Base-by-base conservation (phyloP, 2,329 filamentous ascomycete species). In the Pseudogymnoascus sp. region DNA sequence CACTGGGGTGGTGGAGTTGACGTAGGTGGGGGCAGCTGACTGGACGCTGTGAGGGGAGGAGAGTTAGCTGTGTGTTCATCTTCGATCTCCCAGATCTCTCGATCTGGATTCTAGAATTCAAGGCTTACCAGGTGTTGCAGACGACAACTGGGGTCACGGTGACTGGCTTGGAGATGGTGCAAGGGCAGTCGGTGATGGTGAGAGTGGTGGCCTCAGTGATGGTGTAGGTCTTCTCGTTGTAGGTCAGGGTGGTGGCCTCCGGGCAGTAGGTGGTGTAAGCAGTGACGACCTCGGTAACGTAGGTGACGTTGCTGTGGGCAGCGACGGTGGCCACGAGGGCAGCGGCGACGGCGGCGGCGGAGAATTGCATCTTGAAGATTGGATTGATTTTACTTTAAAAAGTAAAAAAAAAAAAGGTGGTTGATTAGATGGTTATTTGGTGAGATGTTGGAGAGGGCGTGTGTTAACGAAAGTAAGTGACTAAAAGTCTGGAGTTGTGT, bases 141-240 rank as follows among this genome's bases (percentile, higher is more conserved):
- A 77, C 69, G 53, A 84, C 81, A 53, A 77, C 74, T 66, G 79
- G 78, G 73, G 78, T 77, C 74, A 77, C 80, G 73, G 77, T 76
- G 69, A 85, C 77, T 62, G 84, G 82, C 78, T 80, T 82, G 78
- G 79, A 81, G 76, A 85, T 72, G 73, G 84, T 90, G 85, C 85
- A 89, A 70, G 86, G 83, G 82, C 87, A 88, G 81, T 87, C 79
- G 70, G 84, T 84, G 80, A 89, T 83, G 78, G 86, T 89, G 75
- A 89, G 76, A 74, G 84, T 87, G 74, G 85, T 87, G 73, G 86
- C 77, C 69, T 74, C 75, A 66, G 78, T 78, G 66, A 82, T 77
- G 65, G 77, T 80, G 75, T 80, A 81, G 68, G 80, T 82, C 63
- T 76, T 69, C 65, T 73, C 73, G 66, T 76, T 75, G 72, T 78